phyloP scores from a whole-genome alignment of 768 basidiomycete species.

The Lentinula guzmanii region DNA sequence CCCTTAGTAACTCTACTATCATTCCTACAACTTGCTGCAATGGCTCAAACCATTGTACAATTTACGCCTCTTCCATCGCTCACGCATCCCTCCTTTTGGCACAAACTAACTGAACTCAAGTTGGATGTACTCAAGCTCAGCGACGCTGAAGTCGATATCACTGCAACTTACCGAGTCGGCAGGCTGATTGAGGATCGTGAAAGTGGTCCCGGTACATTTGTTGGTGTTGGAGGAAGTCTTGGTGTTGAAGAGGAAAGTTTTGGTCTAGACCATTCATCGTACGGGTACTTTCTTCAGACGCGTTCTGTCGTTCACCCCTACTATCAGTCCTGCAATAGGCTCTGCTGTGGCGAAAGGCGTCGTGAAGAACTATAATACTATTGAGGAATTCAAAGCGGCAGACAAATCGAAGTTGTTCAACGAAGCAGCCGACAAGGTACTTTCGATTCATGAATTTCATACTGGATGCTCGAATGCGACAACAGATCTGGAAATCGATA shows the following conservation, averaged over 20 bases:
- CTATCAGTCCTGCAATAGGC: constrained; percentile 36
- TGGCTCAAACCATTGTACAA: constrained; percentile 61
- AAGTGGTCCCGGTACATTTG: constrained; percentile 53
- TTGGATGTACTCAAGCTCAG: constrained; percentile 85
- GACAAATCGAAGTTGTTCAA: constrained; percentile 89
- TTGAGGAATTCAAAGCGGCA: constrained; percentile 89
- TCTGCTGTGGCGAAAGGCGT: constrained; percentile 53
- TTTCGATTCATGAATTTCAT: constrained; percentile 1
- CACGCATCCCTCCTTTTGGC: constrained; percentile 91
- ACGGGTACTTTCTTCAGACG: constrained; percentile 12
- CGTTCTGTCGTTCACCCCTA: constrained; percentile 4
- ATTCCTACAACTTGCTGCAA: constrained; percentile 15
- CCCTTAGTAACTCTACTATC: too few relatives aligned
- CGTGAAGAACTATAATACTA: constrained; percentile 94
- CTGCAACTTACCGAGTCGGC: constrained; percentile 67
- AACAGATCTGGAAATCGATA: constrained; percentile 68
- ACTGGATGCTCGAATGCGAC: not conserved
- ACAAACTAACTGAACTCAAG: constrained; percentile 82
- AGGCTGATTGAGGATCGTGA: constrained; percentile 70
- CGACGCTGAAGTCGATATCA: constrained; percentile 59
- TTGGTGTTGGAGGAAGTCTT: constrained; percentile 67
- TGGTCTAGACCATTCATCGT: constrained; percentile 36
- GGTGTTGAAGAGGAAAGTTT: constrained; percentile 64
- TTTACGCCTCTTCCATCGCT: constrained; percentile 86
- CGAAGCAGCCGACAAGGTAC: constrained; percentile 58